Conservation (phyloP, 2,329 filamentous ascomycete genomes). For the Aspergillus nomiae region DNA sequence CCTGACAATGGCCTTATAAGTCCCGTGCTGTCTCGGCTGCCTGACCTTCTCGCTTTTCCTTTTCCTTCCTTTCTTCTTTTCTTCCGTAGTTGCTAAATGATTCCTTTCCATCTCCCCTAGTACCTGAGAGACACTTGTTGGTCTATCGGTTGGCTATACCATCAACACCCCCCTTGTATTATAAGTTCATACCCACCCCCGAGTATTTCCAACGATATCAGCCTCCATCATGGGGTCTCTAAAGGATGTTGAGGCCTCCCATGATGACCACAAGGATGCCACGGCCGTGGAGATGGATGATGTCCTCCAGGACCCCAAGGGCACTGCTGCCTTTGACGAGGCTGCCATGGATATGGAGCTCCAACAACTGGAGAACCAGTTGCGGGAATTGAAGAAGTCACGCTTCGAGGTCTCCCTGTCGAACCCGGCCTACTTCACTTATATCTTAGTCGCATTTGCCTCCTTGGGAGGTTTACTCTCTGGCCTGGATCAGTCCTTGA, state of each 20-base stretch:
- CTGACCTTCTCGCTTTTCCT: slow-evolving; percentile 7
- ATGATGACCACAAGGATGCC: slow-evolving; percentile 28
- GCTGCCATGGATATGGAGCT: slow-evolving; percentile 37
- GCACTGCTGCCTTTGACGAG: slow-evolving; percentile 25
- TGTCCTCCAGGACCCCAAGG: slow-evolving; percentile 26
- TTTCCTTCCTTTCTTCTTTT: neutral
- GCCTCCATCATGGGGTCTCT: slow-evolving; percentile 12
- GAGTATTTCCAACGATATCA: slow-evolving; percentile 2
- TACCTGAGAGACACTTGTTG: neutral
- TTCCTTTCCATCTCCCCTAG: neutral
- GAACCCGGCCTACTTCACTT: slow-evolving; percentile 67
- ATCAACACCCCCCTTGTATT: neutral
- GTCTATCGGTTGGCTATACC: neutral
- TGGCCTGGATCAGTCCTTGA: slow-evolving; percentile 72
- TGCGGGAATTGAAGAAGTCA: slow-evolving; percentile 22
- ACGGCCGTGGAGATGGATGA: slow-evolving; percentile 29
- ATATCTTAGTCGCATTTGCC: slow-evolving; percentile 69
- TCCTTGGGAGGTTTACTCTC: slow-evolving; percentile 74
- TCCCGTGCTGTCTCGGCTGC: slow-evolving; percentile 13
- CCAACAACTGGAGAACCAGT: slow-evolving; percentile 30
- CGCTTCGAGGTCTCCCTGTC: slow-evolving; percentile 56
- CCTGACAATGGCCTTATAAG: slow-evolving; percentile 20
- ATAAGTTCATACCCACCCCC: neutral
- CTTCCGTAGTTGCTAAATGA: slow-evolving; percentile 2
- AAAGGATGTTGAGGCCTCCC: slow-evolving; percentile 30